Evolutionary conservation across 768 basidiomycete species (phyloP).

Genomic region (Auricularia sp.): DNA sequence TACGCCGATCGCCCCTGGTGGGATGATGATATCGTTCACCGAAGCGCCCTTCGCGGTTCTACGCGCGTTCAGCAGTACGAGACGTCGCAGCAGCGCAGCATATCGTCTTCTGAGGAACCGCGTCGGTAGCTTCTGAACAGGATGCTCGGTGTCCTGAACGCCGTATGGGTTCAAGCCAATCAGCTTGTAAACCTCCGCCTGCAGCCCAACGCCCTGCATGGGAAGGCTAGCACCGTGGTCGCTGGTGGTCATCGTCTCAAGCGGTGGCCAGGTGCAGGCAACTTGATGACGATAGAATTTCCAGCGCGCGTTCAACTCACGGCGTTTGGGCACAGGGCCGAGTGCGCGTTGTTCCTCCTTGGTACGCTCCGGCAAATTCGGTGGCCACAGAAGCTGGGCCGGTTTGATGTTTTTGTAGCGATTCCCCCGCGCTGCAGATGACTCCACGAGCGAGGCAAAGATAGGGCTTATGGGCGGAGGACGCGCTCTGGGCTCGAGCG

Average conservation of each 20-base stretch:
- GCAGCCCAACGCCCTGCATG: not conserved
- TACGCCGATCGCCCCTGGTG: not conserved
- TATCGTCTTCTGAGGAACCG: not conserved
- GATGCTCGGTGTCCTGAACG: not conserved
- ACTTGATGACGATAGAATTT: not conserved
- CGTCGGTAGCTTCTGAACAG: not conserved
- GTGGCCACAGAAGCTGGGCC: not conserved
- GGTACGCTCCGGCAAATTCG: not conserved
- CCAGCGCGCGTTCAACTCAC: not conserved
- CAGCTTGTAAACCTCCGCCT: not conserved
- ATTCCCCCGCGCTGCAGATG: not conserved
- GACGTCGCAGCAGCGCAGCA: not conserved
- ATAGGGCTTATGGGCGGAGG: not conserved
- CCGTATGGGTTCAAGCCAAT: not conserved
- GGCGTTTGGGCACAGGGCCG: not conserved
- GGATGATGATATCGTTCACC: not conserved
- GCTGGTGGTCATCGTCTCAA: not conserved
- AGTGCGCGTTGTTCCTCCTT: not conserved
- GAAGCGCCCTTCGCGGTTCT: not conserved
- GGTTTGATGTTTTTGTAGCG: not conserved
- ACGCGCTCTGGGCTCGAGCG: not conserved
- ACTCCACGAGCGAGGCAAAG: not conserved
- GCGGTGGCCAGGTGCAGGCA: not conserved
- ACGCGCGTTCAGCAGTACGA: not conserved
- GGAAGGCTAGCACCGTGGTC: not conserved